Conservation (phyloP, 2,329 filamentous ascomycete genomes). For the Purpureocillium lavendulum region DNA sequence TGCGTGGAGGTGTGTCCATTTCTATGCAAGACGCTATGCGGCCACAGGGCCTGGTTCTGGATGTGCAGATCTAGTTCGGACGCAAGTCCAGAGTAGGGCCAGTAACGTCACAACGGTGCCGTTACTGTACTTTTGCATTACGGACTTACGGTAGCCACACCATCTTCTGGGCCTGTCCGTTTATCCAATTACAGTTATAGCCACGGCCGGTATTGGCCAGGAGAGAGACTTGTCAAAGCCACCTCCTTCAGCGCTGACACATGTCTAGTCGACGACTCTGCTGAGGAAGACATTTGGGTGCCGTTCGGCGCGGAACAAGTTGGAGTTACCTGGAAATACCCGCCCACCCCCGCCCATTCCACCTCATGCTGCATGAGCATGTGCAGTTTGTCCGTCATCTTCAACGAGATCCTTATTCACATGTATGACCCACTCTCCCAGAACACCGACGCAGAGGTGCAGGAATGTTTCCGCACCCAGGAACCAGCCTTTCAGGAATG, state of each 20-base stretch:
- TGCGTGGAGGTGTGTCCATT: too few species aligned
- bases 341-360: constrained; percentile 46
- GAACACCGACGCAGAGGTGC: constrained; percentile 44
- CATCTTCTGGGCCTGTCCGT: too few species aligned
- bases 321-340: constrained; percentile 38
- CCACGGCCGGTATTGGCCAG: too few species aligned
- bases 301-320: constrained; percentile 46
- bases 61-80: too few species aligned
- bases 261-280: constrained; percentile 46
- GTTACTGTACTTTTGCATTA: too few species aligned
- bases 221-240: too few species aligned
- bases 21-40: too few species aligned
- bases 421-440: constrained; percentile 50
- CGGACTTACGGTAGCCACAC: too few species aligned
- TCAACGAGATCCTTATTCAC: constrained; percentile 51
- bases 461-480: constrained; percentile 42
- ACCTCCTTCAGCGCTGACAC: constrained; percentile 3
- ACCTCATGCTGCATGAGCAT: constrained; percentile 53
- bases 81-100: too few species aligned
- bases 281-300: constrained; percentile 49
- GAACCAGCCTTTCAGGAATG: constrained; percentile 41
- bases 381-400: constrained; percentile 48
- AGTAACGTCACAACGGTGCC: too few species aligned
- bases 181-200: too few species aligned
- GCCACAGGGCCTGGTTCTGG: too few species aligned